These are phyloP conservation scores for Vaccinium darrowii DNA, from an alignment of 148 eudicot species.

Conservation along the genomic window DNA sequence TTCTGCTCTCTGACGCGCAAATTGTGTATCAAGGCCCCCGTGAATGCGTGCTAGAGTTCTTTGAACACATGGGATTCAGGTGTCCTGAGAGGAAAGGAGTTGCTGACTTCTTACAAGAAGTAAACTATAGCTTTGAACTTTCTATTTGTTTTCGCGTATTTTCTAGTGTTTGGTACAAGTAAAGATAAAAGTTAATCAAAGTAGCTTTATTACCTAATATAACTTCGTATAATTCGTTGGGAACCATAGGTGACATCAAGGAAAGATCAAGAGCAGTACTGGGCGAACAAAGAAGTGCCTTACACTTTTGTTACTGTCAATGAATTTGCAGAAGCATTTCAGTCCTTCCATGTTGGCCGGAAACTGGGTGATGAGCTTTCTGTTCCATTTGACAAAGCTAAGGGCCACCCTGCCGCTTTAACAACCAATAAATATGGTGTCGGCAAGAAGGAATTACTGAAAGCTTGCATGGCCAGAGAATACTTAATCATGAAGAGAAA, in stretches of 20 bases:
- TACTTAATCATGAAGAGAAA: slow-evolving; percentile 43
- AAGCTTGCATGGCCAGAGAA: slow-evolving; percentile 40
- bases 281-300: slow-evolving; percentile 28
- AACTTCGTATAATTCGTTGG: background rate
- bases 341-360: slow-evolving; percentile 34
- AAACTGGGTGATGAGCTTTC: slow-evolving; percentile 26
- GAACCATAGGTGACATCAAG: slow-evolving; percentile 38
- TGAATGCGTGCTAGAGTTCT: background rate
- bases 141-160: background rate
- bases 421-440: slow-evolving; percentile 36
- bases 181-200: background rate
- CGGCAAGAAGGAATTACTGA: slow-evolving; percentile 28
- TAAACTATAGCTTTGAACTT: background rate
- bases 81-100: slow-evolving; percentile 5
- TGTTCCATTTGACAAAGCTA: slow-evolving; percentile 29
- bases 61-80: slow-evolving; percentile 4
- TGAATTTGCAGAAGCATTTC: slow-evolving; percentile 38
- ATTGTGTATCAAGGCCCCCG: background rate
- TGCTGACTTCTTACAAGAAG: slow-evolving; percentile 1
- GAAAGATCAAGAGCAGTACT: slow-evolving; percentile 51
- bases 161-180: background rate
- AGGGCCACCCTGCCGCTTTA: slow-evolving; percentile 37
- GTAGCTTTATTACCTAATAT: background rate
- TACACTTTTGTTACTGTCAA: slow-evolving; percentile 27
- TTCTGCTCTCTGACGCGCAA: background rate